Evolutionary conservation across 768 basidiomycete species (phyloP).

Genomic region (Lactarius pseudohatsudake): DNA sequence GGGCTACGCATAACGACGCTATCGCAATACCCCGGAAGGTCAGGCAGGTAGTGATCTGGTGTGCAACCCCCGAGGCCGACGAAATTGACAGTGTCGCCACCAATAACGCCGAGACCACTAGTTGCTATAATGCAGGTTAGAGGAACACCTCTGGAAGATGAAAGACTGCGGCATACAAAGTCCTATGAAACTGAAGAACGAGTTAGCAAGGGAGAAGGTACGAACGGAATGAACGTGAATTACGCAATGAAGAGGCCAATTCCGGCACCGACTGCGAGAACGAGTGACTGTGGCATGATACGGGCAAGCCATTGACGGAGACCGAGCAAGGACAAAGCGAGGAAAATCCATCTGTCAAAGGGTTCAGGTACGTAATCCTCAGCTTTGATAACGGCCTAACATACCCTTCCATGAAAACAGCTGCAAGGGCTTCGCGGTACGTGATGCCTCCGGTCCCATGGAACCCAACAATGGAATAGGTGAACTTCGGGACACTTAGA

Average conservation of each 20-base stretch:
- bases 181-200: slow-evolving; percentile 61
- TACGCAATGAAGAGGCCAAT: slow-evolving; percentile 83
- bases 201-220: background rate
- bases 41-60: slow-evolving; percentile 44
- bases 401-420: slow-evolving; percentile 86
- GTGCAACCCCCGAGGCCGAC: slow-evolving; percentile 78
- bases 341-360: slow-evolving; percentile 68
- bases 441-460: slow-evolving; percentile 71
- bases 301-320: slow-evolving; percentile 88
- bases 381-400: slow-evolving; percentile 26
- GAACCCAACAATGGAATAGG: slow-evolving; percentile 86
- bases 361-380: background rate
- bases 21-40: slow-evolving; percentile 60
- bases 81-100: slow-evolving; percentile 66
- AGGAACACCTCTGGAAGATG: background rate
- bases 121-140: slow-evolving; percentile 42
- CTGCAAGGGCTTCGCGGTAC: slow-evolving; percentile 78
- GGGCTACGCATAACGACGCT: slow-evolving; percentile 66
- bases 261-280: slow-evolving; percentile 81
- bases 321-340: slow-evolving; percentile 75
- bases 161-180: slow-evolving; percentile 47
- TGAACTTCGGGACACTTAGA: slow-evolving; percentile 51
- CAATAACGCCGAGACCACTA: slow-evolving; percentile 71
- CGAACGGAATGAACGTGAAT: slow-evolving; percentile 19
- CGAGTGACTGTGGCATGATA: slow-evolving; percentile 84